Evolutionary conservation across 306 rosid genomes (phyloP).

Genomic region (Medicago arabica): DNA sequence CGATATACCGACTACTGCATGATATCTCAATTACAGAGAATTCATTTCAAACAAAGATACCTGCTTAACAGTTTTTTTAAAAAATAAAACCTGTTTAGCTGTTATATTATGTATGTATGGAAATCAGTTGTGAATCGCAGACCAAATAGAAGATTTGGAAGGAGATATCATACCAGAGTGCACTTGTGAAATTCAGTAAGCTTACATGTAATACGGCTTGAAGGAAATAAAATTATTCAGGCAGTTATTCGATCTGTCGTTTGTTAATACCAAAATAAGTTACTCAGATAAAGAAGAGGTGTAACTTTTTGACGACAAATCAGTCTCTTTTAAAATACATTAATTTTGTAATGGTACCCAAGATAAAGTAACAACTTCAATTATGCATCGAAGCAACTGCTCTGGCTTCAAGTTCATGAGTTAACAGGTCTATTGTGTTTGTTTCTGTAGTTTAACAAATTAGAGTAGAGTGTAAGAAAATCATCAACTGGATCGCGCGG

Average conservation of each 20-base stretch:
- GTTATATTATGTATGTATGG: no score
- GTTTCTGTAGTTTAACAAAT: constrained; percentile 39
- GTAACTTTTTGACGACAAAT: constrained; percentile 21
- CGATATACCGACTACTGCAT: no score
- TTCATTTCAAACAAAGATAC: no score
- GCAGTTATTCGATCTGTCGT: not conserved
- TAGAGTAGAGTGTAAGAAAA: constrained; percentile 38
- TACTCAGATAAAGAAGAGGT: constrained; percentile 4
- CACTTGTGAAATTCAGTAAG: not conserved
- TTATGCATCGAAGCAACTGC: constrained; percentile 43
- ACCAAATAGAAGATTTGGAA: not conserved
- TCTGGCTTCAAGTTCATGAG: constrained; percentile 39
- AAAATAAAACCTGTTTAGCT: no score
- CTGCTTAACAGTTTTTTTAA: no score
- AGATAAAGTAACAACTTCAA: constrained; percentile 31
- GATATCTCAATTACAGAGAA: no score
- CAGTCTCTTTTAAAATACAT: constrained; percentile 19
- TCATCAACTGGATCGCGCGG: constrained; percentile 38
- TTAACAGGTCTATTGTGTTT: constrained; percentile 36
- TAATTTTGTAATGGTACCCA: constrained; percentile 22
- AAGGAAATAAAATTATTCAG: constrained; percentile 10
- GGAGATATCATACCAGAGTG: not conserved
- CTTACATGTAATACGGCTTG: not conserved
- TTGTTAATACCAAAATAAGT: constrained; percentile 20
- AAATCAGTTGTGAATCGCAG: no score